phyloP scores from a whole-genome alignment of 352 stramenopile species.

The Phytophthora constricta region DNA sequence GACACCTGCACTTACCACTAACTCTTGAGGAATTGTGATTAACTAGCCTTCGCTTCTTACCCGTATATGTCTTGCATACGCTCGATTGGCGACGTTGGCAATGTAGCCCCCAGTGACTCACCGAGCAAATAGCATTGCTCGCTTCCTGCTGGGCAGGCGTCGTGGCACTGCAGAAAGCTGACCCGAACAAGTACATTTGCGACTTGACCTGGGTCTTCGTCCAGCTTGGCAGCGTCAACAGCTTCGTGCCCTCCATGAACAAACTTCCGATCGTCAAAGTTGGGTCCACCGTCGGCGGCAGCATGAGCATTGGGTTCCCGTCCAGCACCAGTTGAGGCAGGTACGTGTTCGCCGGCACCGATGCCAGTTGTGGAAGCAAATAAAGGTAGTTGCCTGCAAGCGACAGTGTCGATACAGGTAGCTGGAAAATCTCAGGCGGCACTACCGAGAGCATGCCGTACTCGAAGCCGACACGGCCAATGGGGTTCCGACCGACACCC shows the following conservation, averaged over 20 bases:
- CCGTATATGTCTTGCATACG: constrained; percentile 19
- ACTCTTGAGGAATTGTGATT: constrained; percentile 7
- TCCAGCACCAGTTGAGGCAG: constrained; percentile 26
- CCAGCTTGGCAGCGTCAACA: constrained; percentile 22
- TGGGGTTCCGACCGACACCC: constrained; percentile 15
- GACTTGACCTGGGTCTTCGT: constrained; percentile 23
- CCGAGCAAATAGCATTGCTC: constrained; percentile 23
- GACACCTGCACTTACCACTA: background rate
- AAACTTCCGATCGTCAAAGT: constrained; percentile 34
- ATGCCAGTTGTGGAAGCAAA: constrained; percentile 10
- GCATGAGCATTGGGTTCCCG: constrained; percentile 17
- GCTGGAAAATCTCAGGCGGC: constrained; percentile 24
- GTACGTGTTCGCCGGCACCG: constrained; percentile 15
- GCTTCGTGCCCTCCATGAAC: constrained; percentile 24
- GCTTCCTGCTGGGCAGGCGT: constrained; percentile 13
- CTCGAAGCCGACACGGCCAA: constrained; percentile 31
- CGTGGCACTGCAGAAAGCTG: constrained; percentile 20
- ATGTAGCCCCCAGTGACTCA: constrained; percentile 15
- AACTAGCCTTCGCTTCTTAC: constrained; percentile 6
- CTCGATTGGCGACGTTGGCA: constrained; percentile 21
- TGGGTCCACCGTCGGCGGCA: constrained; percentile 19
- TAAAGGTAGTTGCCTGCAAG: constrained; percentile 30
- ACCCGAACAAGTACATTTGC: constrained; percentile 28
- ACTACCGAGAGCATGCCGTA: constrained; percentile 24
- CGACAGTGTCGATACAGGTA: constrained; percentile 24